Evolutionary conservation across 1,139 yeast genomes (phyloP).

Genomic region (Suhomyces yuchorum): DNA sequence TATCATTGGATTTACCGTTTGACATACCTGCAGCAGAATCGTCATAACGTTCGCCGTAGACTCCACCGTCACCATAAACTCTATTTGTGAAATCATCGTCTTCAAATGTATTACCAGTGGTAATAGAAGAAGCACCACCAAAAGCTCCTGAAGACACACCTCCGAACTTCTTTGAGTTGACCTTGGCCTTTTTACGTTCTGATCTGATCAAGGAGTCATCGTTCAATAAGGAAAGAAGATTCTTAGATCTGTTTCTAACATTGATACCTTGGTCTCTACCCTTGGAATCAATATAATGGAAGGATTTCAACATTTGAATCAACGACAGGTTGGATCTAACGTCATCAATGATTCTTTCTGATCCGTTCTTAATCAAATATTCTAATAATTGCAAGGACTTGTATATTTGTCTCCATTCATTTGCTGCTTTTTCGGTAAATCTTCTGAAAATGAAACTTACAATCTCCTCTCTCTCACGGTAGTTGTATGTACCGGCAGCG

Average conservation of each 20-base stretch:
- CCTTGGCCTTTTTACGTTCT: constrained; percentile 88
- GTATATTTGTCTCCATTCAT: constrained; percentile 98
- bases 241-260: constrained; percentile 88
- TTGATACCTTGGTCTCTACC: constrained; percentile 97
- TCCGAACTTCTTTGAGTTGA: constrained; percentile 76
- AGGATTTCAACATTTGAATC: constrained; percentile 85
- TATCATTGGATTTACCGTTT: constrained; percentile 43
- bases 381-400: constrained; percentile 90
- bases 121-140: constrained; percentile 53
- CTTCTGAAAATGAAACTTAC: constrained; percentile 72
- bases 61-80: constrained; percentile 82
- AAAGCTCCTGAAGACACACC: constrained; percentile 59
- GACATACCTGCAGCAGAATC: constrained; percentile 51
- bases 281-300: constrained; percentile 91
- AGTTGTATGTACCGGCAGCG: constrained; percentile 91
- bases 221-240: constrained; percentile 65
- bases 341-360: constrained; percentile 93
- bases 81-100: constrained; percentile 57
- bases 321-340: constrained; percentile 82
- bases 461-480: constrained; percentile 77
- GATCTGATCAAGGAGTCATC: constrained; percentile 77
- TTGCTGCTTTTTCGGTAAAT: constrained; percentile 91
- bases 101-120: constrained; percentile 43
- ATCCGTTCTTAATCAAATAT: constrained; percentile 86
- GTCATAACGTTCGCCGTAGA: constrained; percentile 68